Evolutionary conservation across 2,329 filamentous ascomycete genomes (phyloP).

Genomic region (Fusarium mexicanum): DNA sequence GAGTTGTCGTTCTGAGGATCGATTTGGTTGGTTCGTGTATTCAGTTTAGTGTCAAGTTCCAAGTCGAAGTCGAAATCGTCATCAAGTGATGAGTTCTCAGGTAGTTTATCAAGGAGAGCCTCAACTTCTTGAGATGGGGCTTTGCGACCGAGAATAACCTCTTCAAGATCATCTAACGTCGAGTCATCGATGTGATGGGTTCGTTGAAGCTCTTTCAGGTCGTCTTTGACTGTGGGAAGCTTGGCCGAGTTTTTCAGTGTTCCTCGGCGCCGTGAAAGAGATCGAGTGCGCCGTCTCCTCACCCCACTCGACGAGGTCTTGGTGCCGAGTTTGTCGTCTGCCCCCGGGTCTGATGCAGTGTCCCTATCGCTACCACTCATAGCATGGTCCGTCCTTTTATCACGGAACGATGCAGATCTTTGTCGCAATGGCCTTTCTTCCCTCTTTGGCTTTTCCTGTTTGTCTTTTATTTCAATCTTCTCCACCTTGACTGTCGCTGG

Average conservation of each 20-base stretch:
- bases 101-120: conserved; percentile 40
- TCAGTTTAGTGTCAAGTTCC: conserved; percentile 41
- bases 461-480: conserved; percentile 39
- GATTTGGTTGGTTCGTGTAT: conserved; percentile 38
- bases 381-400: conserved; percentile 39
- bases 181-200: conserved; percentile 67
- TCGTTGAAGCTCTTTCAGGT: conserved; percentile 63
- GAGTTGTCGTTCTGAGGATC: conserved; percentile 42
- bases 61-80: conserved; percentile 41
- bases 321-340: conserved; percentile 38
- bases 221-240: conserved; percentile 64
- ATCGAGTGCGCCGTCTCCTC: conserved; percentile 48
- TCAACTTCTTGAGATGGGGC: conserved; percentile 40
- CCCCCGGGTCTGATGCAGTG: conserved; percentile 47
- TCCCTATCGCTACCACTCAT: conserved; percentile 40
- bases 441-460: conserved; percentile 25
- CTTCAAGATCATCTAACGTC: conserved; percentile 67
- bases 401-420: conserved; percentile 37
- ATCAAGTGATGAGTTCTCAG: conserved; percentile 34
- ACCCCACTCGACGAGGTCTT: conserved; percentile 37
- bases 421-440: conserved; percentile 18
- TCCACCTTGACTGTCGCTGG: conserved; percentile 58
- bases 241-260: conserved; percentile 64
- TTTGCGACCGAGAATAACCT: conserved; percentile 56
- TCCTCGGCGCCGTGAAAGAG: conserved; percentile 55